A percentile compares a stretch with the other conserved stretches of the same genome.
These are phyloP conservation scores for Zygnema cylindricum DNA, from an alignment of 139 green algal species.

Conservation along the genomic window DNA sequence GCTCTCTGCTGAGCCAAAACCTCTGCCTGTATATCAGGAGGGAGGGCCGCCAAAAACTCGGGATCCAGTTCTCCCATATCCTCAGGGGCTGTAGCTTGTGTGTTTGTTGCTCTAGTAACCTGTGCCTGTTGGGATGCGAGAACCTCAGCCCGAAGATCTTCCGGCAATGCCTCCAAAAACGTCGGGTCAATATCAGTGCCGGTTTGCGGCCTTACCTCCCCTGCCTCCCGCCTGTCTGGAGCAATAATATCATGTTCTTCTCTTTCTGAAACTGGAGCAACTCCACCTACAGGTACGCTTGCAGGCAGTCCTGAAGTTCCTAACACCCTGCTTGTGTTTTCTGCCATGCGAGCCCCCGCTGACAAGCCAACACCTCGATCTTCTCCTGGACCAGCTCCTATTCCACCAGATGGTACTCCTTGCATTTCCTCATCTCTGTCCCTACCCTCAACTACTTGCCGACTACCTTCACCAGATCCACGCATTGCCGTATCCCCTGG, in stretches of 20 bases:
- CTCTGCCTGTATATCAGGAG: conserved; percentile 88
- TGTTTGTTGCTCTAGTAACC: neutral
- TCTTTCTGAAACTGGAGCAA: conserved; percentile 5
- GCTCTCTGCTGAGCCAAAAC: conserved; percentile 82
- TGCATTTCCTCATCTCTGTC: conserved; percentile 1
- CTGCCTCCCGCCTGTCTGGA: neutral
- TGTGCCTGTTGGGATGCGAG: conserved; percentile 38
- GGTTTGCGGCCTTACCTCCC: neutral
- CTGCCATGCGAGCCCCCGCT: neutral
- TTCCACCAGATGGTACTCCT: neutral
- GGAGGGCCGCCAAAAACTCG: conserved; percentile 93
- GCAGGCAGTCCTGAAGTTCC: neutral
- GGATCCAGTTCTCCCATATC: conserved; percentile 77
- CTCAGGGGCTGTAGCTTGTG: conserved; percentile 10
- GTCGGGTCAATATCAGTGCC: conserved; percentile 59
- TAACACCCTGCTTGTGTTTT: neutral
- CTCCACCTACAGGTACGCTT: neutral
- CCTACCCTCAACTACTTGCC: neutral
- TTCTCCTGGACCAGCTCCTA: conserved; percentile 20
- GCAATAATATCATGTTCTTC: neutral
- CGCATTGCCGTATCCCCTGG: conserved; percentile 10
- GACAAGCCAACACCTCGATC: neutral
- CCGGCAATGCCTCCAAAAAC: conserved; percentile 63
- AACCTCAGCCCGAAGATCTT: conserved; percentile 60
- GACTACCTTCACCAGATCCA: neutral